Conservation (phyloP, 441 rosid genomes). For the Adansonia rubrostipa region DNA sequence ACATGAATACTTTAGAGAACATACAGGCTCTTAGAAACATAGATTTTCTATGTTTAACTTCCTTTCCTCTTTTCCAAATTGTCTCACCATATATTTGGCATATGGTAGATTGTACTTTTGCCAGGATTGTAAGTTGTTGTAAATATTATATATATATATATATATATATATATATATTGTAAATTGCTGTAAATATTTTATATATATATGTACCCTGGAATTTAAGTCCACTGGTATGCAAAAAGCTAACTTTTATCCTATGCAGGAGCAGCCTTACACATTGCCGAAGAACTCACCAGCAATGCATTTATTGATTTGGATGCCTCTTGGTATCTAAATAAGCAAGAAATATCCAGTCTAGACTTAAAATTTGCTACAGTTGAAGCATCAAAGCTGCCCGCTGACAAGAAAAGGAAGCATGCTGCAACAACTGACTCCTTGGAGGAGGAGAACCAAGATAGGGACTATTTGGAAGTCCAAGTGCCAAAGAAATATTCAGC, state of each 20-base stretch:
- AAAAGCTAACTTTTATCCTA: not conserved
- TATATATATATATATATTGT: too few species aligned
- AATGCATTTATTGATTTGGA: slow-evolving; percentile 18
- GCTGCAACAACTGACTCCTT: not conserved
- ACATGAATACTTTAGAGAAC: too few species aligned
- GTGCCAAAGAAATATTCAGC: not conserved
- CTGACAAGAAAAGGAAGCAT: slow-evolving; percentile 12
- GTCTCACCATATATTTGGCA: not conserved
- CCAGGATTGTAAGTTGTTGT: not conserved
- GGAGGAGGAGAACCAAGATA: slow-evolving; percentile 11
- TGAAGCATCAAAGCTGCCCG: slow-evolving; percentile 14
- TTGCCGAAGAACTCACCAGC: slow-evolving; percentile 1
- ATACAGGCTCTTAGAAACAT: too few species aligned
- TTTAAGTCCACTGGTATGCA: not conserved
- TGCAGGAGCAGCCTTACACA: slow-evolving; percentile 26
- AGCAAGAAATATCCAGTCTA: not conserved
- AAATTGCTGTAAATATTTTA: too few species aligned
- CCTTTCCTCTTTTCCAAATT: not conserved
- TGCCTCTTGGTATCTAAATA: not conserved
- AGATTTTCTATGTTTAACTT: not conserved
- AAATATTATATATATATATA: too few species aligned
- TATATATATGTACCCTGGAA: not conserved
- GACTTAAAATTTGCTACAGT: not conserved
- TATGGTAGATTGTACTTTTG: not conserved
- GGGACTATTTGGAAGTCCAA: not conserved